phyloP scores from a whole-genome alignment of 2,329 filamentous ascomycete genomes.

The Phaeosphaeriaceae sp. region DNA sequence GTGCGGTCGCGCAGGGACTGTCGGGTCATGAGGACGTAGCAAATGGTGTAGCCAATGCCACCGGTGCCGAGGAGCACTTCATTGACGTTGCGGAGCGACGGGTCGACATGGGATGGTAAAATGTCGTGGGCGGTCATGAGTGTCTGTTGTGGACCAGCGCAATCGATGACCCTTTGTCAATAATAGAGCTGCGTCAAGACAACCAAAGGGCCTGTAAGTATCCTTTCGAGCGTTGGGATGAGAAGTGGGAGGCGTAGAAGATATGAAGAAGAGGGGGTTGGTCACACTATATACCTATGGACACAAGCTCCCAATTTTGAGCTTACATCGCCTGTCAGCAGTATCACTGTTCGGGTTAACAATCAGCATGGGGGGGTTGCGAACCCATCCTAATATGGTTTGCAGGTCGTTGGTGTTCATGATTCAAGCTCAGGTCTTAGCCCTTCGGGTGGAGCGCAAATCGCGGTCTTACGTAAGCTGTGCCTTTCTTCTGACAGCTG shows the following conservation, averaged over 20 bases:
- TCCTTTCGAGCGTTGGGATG: neutral
- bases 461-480: constrained; percentile 1
- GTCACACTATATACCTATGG: neutral
- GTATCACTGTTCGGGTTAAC: neutral
- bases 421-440: neutral
- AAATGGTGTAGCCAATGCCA: constrained; percentile 23
- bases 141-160: neutral
- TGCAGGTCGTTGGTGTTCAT: neutral
- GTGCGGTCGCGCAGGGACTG: constrained; percentile 56
- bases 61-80: constrained; percentile 20
- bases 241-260: neutral
- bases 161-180: neutral
- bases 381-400: neutral
- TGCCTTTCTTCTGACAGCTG: neutral
- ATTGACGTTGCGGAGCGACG: constrained; percentile 14
- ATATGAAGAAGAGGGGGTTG: neutral
- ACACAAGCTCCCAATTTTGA: neutral
- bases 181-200: neutral
- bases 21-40: constrained; percentile 57
- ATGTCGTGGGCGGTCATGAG: constrained; percentile 9
- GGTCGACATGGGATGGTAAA: constrained; percentile 24
- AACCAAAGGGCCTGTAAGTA: neutral
- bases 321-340: neutral
- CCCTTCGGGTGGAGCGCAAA: neutral
- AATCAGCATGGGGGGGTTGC: neutral